Conservation (phyloP, 331 rosid genomes). For the Rosa hybrid region DNA sequence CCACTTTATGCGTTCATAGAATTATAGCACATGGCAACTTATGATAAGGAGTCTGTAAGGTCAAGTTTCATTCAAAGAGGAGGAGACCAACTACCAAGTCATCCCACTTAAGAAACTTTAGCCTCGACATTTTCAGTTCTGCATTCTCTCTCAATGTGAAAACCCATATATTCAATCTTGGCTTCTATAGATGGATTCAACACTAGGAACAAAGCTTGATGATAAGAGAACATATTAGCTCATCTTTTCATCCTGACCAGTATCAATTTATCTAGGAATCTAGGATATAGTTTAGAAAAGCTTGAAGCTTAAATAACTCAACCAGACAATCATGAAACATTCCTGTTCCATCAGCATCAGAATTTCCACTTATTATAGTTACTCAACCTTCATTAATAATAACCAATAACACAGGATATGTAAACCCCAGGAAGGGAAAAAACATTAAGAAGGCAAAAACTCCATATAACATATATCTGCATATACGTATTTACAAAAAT, state of each 20-base stretch:
- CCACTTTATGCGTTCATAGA: neutral
- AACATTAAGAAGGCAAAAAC: neutral
- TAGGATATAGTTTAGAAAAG: neutral
- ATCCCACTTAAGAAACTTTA: neutral
- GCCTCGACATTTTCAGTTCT: neutral
- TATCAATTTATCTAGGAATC: neutral
- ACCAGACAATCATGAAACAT: neutral
- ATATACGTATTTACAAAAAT: neutral
- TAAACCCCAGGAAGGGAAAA: neutral
- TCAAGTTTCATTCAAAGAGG: neutral
- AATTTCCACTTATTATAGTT: neutral
- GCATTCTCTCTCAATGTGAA: neutral
- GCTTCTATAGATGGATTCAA: neutral
- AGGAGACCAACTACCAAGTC: slow-evolving; percentile 4
- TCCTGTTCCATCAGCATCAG: neutral
- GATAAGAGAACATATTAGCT: neutral
- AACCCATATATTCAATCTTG: neutral
- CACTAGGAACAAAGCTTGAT: neutral
- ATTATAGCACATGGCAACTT: neutral
- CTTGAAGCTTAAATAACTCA: neutral
- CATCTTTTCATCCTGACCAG: neutral
- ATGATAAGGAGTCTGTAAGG: neutral
- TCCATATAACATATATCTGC: neutral
- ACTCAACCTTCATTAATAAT: neutral
- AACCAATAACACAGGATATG: neutral